Evolutionary conservation across 2,329 filamentous ascomycete species (phyloP).

Genomic region (Neonectria ditissima): DNA sequence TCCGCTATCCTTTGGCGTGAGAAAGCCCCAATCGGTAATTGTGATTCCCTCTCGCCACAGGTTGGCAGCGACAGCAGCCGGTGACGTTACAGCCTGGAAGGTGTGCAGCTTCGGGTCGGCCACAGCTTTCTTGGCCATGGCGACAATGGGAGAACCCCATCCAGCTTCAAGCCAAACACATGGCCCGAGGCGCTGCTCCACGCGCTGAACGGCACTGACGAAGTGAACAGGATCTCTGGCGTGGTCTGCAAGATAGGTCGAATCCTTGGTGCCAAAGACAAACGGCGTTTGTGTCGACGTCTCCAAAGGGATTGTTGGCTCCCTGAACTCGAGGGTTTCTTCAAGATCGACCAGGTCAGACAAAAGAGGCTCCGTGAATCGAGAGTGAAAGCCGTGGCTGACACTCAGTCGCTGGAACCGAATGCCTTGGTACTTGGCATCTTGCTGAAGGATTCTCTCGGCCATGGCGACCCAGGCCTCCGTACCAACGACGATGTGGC

Average conservation of each 20-base stretch:
- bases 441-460: constrained; percentile 19
- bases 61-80: constrained; percentile 5
- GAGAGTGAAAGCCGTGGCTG: constrained; percentile 35
- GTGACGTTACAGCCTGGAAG: constrained; percentile 26
- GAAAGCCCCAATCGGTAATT: constrained; percentile 30
- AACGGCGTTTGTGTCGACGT: constrained; percentile 15
- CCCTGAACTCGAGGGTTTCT: constrained; percentile 16
- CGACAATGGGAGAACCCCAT: constrained; percentile 25
- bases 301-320: constrained; percentile 29
- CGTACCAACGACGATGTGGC: constrained; percentile 30
- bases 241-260: constrained; percentile 26
- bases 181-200: constrained; percentile 21
- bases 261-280: constrained; percentile 6
- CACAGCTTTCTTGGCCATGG: constrained; percentile 33
- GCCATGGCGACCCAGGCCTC: constrained; percentile 10
- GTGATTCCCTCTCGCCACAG: constrained; percentile 31
- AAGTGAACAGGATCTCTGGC: constrained; percentile 34
- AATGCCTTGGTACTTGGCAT: constrained; percentile 21
- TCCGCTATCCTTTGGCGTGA: constrained; percentile 23
- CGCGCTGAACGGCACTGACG: constrained; percentile 20
- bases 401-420: constrained; percentile 25
- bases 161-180: constrained; percentile 36
- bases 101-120: constrained; percentile 18
- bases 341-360: constrained; percentile 15
- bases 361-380: constrained; percentile 27